A percentile compares a stretch with the other conserved stretches of the same genome.
phyloP scores from a whole-genome alignment of 768 basidiomycete genomes.

The Fomitopsis serialis region DNA sequence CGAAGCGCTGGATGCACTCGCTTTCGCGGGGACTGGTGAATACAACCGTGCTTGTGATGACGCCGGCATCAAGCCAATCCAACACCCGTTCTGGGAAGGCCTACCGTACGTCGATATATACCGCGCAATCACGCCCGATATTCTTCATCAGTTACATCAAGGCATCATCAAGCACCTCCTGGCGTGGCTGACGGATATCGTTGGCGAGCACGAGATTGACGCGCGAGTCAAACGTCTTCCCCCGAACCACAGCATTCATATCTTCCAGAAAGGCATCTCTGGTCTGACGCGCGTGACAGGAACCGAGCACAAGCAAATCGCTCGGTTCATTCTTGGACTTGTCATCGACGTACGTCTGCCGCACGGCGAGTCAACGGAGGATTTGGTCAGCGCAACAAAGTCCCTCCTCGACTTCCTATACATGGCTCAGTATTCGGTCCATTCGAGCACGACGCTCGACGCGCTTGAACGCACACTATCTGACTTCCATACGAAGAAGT shows the following conservation, averaged over 20 bases:
- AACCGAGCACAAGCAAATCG: no score
- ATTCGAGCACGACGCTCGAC: constrained; percentile 9
- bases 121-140: constrained; percentile 20
- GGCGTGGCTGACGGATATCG: no score
- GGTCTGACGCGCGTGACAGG: no score
- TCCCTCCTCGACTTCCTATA: constrained; percentile 25
- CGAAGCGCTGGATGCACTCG: constrained; percentile 6
- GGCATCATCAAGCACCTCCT: constrained; percentile 26
- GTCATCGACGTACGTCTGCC: no score
- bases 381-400: no score
- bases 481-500: constrained; percentile 21
- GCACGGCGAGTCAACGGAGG: no score
- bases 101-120: constrained; percentile 22
- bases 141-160: constrained; percentile 26
- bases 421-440: constrained; percentile 17
- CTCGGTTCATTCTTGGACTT: no score
- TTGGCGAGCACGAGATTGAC: no score
- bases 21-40: background rate
- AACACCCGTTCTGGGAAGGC: constrained; percentile 20
- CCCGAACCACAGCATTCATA: no score
- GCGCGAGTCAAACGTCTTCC: no score
- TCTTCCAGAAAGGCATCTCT: no score
- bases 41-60: constrained; percentile 10
- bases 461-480: constrained; percentile 9
- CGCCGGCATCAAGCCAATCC: constrained; percentile 16